A percentile compares a stretch with the other conserved stretches of the same genome.
phyloP scores from a whole-genome alignment of 768 basidiomycete genomes.

The Russula sp. region DNA sequence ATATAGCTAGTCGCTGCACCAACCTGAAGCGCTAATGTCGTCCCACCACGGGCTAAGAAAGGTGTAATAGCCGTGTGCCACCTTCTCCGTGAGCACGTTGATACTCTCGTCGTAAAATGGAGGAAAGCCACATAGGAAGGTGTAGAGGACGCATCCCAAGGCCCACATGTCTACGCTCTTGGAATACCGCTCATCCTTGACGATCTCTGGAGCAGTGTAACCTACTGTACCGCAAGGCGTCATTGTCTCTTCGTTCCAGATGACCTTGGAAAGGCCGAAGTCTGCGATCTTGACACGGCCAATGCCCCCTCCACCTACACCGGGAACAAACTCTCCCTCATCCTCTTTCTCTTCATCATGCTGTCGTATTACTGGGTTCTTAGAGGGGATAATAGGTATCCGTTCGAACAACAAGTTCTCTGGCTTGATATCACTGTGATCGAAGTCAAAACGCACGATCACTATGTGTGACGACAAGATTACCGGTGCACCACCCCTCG shows the following conservation, averaged over 20 bases:
- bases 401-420: slow-evolving; percentile 93
- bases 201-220: slow-evolving; percentile 98
- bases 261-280: slow-evolving; percentile 94
- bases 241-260: slow-evolving; percentile 99
- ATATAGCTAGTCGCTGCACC: slow-evolving; percentile 19
- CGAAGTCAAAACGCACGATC: neutral
- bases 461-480: slow-evolving; percentile 11
- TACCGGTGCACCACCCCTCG: slow-evolving; percentile 93
- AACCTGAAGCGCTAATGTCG: slow-evolving; percentile 79
- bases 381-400: slow-evolving; percentile 88
- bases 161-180: slow-evolving; percentile 99
- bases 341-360: slow-evolving; percentile 99
- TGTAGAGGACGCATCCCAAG: slow-evolving; percentile 97
- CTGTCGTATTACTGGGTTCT: slow-evolving; percentile 63
- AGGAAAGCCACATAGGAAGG: slow-evolving; percentile 92
- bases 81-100: slow-evolving; percentile 96
- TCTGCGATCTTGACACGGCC: slow-evolving; percentile 98
- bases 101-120: slow-evolving; percentile 99
- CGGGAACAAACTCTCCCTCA: slow-evolving; percentile 91
- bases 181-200: slow-evolving; percentile 95
- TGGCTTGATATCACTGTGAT: slow-evolving; percentile 84
- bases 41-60: slow-evolving; percentile 99
- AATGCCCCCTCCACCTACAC: slow-evolving; percentile 93
- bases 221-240: slow-evolving; percentile 99
- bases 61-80: slow-evolving; percentile 94